Conservation (phyloP, 169 alveolate genomes). For the Plasmodium sp. region DNA sequence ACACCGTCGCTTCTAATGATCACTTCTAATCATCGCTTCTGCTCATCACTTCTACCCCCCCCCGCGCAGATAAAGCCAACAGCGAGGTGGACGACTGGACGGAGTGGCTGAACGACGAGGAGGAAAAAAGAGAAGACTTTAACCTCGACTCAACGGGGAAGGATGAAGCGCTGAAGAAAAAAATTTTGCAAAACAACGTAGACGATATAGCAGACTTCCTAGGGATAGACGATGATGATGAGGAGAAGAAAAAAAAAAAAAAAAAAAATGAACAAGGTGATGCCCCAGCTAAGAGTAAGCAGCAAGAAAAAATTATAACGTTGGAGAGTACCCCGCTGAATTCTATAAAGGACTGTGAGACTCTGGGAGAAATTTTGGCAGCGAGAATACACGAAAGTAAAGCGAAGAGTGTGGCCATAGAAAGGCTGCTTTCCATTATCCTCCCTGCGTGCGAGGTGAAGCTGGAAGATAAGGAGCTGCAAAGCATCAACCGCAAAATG, state of each 20-base stretch:
- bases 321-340: slow-evolving; percentile 55
- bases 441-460: slow-evolving; percentile 34
- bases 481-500: slow-evolving; percentile 18
- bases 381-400: slow-evolving; percentile 21
- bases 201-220: slow-evolving; percentile 67
- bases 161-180: slow-evolving; percentile 41
- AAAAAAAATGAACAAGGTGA: slow-evolving; percentile 10
- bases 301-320: slow-evolving; percentile 37
- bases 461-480: slow-evolving; percentile 29
- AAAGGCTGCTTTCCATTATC: slow-evolving; percentile 50
- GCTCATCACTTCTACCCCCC: neutral
- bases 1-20: neutral
- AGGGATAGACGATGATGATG: slow-evolving; percentile 11
- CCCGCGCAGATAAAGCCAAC: neutral
- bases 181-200: slow-evolving; percentile 35
- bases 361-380: slow-evolving; percentile 57
- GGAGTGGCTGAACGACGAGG: slow-evolving; percentile 63
- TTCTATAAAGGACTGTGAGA: slow-evolving; percentile 53
- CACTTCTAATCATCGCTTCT: too few species aligned
- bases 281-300: slow-evolving; percentile 4
- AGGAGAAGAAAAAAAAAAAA: slow-evolving; percentile 16
- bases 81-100: slow-evolving; percentile 58
- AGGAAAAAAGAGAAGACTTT: slow-evolving; percentile 43
- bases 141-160: neutral
- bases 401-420: slow-evolving; percentile 64